Conservation (phyloP, 139 green algal genomes). For the Edaphochlamys debaryana region DNA sequence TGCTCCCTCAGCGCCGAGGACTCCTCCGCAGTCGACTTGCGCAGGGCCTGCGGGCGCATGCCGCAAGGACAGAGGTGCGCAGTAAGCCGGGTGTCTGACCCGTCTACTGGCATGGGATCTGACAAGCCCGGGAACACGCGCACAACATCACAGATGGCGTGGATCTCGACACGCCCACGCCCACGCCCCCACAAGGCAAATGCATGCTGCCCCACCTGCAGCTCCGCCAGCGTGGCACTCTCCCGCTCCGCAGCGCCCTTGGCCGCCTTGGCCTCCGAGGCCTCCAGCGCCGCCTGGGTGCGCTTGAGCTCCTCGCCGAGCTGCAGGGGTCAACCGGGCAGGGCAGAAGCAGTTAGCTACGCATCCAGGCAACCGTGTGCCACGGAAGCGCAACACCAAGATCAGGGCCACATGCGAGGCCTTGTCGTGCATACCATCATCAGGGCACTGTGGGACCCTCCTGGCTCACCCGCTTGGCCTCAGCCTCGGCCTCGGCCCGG, state of each 20-base stretch:
- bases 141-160: too few relatives aligned
- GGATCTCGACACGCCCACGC: too few relatives aligned
- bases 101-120: too few relatives aligned
- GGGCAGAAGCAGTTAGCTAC: not conserved
- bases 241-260: not conserved
- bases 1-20: slow-evolving; percentile 1
- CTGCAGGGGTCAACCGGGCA: not conserved
- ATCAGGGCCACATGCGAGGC: too few relatives aligned
- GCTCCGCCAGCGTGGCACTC: not conserved
- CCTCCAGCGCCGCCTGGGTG: not conserved
- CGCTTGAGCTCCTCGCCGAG: slow-evolving; percentile 31
- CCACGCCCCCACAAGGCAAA: too few relatives aligned
- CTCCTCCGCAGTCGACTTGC: not conserved
- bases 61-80: too few relatives aligned
- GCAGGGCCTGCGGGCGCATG: not conserved
- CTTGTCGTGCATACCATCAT: too few relatives aligned
- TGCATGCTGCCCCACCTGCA: slow-evolving; percentile 23
- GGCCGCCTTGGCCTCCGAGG: not conserved
- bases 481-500: slow-evolving; percentile 3
- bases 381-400: too few relatives aligned
- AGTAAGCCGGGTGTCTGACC: too few relatives aligned
- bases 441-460: too few relatives aligned
- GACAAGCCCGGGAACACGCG: too few relatives aligned
- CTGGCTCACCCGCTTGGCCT: slow-evolving; percentile 30
- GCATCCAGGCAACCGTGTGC: too few relatives aligned